Conservation (phyloP, 345 rosid species). For the Psidium friedrichsthalianum region DNA sequence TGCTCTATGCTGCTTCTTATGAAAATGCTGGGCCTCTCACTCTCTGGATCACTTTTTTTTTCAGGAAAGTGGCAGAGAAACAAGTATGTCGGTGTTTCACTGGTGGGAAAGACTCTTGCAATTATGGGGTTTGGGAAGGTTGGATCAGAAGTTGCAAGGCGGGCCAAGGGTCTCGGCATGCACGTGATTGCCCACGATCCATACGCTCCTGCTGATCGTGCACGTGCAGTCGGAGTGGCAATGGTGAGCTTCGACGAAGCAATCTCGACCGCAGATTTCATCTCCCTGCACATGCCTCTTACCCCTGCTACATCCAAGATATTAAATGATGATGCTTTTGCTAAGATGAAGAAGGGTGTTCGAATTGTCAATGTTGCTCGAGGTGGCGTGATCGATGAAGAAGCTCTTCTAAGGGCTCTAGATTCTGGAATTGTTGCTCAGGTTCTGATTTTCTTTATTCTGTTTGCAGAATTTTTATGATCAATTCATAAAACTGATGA, state of each 20-base stretch:
- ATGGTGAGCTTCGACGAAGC: conserved; percentile 29
- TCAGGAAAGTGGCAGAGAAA: conserved; percentile 27
- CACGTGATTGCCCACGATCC: conserved; percentile 33
- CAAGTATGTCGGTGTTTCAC: conserved; percentile 23
- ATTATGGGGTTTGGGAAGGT: conserved; percentile 42
- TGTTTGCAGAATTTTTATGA: neutral
- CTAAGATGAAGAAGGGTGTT: conserved; percentile 33
- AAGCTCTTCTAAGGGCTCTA: conserved; percentile 24
- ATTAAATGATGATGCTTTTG: conserved; percentile 23
- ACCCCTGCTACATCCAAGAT: conserved; percentile 25
- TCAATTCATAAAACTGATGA: neutral
- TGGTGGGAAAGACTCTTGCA: conserved; percentile 35
- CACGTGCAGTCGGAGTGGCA: conserved; percentile 19
- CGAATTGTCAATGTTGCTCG: conserved; percentile 34
- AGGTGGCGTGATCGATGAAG: conserved; percentile 34
- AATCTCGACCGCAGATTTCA: conserved; percentile 22
- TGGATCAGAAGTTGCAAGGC: conserved; percentile 39
- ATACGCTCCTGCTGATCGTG: conserved; percentile 29
- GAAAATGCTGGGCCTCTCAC: neutral
- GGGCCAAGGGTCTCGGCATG: conserved; percentile 40
- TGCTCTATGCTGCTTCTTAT: neutral
- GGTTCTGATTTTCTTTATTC: conserved; percentile 1
- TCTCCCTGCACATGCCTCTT: conserved; percentile 41
- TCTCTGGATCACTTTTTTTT: neutral
- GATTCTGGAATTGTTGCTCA: conserved; percentile 31